A percentile compares a stretch with the other conserved stretches of the same genome.
Evolutionary conservation across 495 filamentous ascomycete species (phyloP).

Genomic region (Neurospora pannonica): DNA sequence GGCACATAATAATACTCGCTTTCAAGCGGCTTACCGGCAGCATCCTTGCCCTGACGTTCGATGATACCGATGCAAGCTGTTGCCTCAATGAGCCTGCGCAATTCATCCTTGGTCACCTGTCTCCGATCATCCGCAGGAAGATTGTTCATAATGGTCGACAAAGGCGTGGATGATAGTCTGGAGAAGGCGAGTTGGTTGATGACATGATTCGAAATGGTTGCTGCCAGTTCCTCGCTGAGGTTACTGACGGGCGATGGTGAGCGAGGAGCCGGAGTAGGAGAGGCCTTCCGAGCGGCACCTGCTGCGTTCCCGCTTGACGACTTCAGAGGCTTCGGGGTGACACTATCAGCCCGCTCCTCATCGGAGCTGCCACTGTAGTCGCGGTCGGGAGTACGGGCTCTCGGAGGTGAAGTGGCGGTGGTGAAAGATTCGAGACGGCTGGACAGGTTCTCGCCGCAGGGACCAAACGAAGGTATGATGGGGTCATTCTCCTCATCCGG

Average conservation of each 20-base stretch:
- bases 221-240: conserved; percentile 20
- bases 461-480: conserved; percentile 80
- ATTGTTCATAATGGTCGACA: conserved; percentile 77
- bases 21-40: conserved; percentile 86
- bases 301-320: conserved; percentile 3
- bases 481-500: conserved; percentile 90
- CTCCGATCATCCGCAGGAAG: conserved; percentile 59
- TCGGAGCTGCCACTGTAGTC: neutral
- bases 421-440: conserved; percentile 68
- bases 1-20: conserved; percentile 97
- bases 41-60: conserved; percentile 85
- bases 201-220: conserved; percentile 64
- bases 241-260: conserved; percentile 24
- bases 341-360: neutral
- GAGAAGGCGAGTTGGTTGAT: conserved; percentile 96
- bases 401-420: conserved; percentile 41
- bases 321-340: conserved; percentile 4
- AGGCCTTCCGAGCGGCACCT: neutral
- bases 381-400: neutral
- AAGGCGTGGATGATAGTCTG: conserved; percentile 82
- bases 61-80: conserved; percentile 80
- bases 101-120: conserved; percentile 47
- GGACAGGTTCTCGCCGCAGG: conserved; percentile 73
- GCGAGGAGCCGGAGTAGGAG: conserved; percentile 6
- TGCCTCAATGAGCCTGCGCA: conserved; percentile 60